Conservation (phyloP, 192 early-diverging fungal species). For the Martensiomyces pterosporus region DNA sequence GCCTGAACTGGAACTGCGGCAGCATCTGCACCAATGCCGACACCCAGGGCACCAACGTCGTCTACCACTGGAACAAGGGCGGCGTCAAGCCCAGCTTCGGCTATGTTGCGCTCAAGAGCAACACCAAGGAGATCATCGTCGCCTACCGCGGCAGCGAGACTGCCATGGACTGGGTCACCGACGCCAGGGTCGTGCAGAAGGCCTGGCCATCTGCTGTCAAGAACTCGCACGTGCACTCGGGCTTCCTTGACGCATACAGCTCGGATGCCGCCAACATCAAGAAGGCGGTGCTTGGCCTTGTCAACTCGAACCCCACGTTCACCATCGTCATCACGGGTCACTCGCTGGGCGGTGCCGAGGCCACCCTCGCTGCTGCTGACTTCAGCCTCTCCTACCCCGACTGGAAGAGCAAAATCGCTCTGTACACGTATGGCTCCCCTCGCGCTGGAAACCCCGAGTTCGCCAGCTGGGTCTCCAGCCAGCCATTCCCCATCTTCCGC, state of each 20-base stretch:
- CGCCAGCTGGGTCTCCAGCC: constrained; percentile 1
- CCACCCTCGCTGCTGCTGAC: constrained; percentile 6
- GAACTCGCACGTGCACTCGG: constrained; percentile 5
- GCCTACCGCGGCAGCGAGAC: background rate
- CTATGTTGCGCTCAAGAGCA: background rate
- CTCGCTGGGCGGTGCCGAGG: constrained; percentile 10
- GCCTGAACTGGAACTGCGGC: background rate
- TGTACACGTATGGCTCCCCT: constrained; percentile 8
- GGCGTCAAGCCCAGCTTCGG: background rate
- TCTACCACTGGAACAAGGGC: background rate
- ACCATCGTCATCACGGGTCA: constrained; percentile 7
- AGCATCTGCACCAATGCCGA: background rate
- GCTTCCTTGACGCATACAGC: constrained; percentile 5
- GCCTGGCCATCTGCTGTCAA: background rate
- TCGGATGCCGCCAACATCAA: background rate
- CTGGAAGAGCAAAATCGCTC: background rate
- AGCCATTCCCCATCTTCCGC: background rate
- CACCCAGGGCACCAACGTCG: background rate
- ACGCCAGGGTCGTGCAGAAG: background rate
- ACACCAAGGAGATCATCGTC: background rate
- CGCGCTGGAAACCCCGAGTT: constrained; percentile 10
- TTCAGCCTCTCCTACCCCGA: background rate
- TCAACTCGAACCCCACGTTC: constrained; percentile 2
- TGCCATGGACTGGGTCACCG: background rate
- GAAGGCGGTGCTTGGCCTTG: background rate